Percentiles rank a stretch among this genome's conserved stretches.
Evolutionary conservation across 306 rosid genomes (phyloP).

Genomic region (Pterocarpus santalinus): DNA sequence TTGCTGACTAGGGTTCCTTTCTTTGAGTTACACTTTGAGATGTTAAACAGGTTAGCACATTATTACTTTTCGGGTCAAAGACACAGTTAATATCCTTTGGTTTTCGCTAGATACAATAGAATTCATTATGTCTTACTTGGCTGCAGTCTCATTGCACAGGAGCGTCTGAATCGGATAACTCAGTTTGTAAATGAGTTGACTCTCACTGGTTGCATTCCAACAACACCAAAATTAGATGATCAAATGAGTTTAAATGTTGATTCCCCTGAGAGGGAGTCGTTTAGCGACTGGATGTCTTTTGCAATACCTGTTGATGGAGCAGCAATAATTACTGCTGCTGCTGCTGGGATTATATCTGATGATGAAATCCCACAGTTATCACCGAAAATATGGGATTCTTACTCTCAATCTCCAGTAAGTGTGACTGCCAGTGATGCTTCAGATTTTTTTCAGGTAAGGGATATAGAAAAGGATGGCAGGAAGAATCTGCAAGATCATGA

Average conservation of each 20-base stretch:
- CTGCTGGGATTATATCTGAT: slow-evolving; percentile 81
- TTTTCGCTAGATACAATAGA: slow-evolving; percentile 33
- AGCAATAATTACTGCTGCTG: slow-evolving; percentile 77
- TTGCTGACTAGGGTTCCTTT: slow-evolving; percentile 86
- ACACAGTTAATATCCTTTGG: slow-evolving; percentile 2
- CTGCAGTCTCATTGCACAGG: slow-evolving; percentile 96
- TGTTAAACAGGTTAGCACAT: slow-evolving; percentile 81
- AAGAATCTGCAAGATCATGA: slow-evolving; percentile 58
- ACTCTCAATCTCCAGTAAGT: slow-evolving; percentile 72
- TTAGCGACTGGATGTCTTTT: slow-evolving; percentile 72
- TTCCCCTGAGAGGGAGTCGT: slow-evolving; percentile 59
- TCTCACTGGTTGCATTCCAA: slow-evolving; percentile 61
- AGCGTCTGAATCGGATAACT: slow-evolving; percentile 90
- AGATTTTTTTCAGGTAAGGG: slow-evolving; percentile 66
- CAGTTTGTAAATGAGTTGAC: slow-evolving; percentile 71
- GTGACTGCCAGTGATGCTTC: slow-evolving; percentile 70
- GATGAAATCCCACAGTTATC: slow-evolving; percentile 61
- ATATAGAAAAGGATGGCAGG: slow-evolving; percentile 63
- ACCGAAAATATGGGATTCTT: slow-evolving; percentile 64
- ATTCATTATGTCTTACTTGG: slow-evolving; percentile 57
- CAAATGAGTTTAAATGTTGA: slow-evolving; percentile 57
- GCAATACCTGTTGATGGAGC: slow-evolving; percentile 87
- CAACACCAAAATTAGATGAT: slow-evolving; percentile 58
- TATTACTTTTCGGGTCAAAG: slow-evolving; percentile 2
- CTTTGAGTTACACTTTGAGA: slow-evolving; percentile 93